Percentiles rank a stretch among this genome's conserved stretches.
phyloP scores from a whole-genome alignment of 805 yeast genomes.

The Pichia phayaonensis region DNA sequence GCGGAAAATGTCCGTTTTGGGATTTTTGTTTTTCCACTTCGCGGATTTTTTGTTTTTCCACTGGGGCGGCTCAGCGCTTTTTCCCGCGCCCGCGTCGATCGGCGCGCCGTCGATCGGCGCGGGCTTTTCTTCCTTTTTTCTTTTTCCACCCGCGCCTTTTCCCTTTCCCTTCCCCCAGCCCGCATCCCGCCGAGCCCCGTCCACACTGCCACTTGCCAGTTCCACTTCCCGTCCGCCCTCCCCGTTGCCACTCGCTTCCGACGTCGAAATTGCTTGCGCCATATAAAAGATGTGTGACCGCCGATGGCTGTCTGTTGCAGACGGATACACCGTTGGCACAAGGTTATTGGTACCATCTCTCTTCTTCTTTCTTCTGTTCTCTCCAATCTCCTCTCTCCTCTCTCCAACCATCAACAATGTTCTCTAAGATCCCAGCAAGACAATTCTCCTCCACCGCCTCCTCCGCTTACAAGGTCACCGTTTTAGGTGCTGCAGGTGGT shows the following conservation, averaged over 20 bases:
- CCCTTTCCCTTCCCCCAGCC: no score
- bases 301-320: not conserved
- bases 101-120: not conserved
- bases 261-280: not conserved
- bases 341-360: no score
- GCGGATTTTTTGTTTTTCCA: no score
- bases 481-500: slow-evolving; percentile 88
- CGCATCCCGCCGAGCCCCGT: no score
- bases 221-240: not conserved
- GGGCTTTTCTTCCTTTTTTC: no score
- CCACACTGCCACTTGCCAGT: no score
- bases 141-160: no score
- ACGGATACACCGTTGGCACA: no score
- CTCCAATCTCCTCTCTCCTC: not conserved
- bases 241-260: not conserved
- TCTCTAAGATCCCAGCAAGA: slow-evolving; percentile 40
- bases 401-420: slow-evolving; percentile 32
- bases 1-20: no score
- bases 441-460: slow-evolving; percentile 62
- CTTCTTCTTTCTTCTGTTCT: not conserved
- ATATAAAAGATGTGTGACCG: not conserved
- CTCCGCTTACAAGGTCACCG: slow-evolving; percentile 69
- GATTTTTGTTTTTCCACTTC: no score
- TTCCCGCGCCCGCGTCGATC: not conserved
- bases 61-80: no score